Conservation (phyloP, 2,329 filamentous ascomycete species). For the Trichoderma asperellum region DNA sequence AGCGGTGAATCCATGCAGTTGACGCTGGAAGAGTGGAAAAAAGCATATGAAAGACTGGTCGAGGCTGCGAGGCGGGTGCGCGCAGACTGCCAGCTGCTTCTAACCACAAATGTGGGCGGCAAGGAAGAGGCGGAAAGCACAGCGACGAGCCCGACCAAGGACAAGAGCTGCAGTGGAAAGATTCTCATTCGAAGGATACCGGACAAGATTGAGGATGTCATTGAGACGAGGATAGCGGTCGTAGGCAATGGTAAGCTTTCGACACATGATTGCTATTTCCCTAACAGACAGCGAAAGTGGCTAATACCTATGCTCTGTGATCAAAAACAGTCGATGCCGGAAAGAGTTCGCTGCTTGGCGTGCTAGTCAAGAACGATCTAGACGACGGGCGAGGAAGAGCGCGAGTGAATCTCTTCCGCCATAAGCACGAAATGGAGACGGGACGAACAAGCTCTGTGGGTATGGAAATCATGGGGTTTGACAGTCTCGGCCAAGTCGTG, state of each 20-base stretch:
- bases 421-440: constrained; percentile 97
- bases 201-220: constrained; percentile 78
- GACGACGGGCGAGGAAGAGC: constrained; percentile 94
- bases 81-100: constrained; percentile 78
- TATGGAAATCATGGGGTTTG: constrained; percentile 99
- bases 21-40: constrained; percentile 73
- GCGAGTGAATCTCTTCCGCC: constrained; percentile 91
- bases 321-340: constrained; percentile 76
- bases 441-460: constrained; percentile 94
- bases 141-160: constrained; percentile 59
- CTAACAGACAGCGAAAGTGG: not conserved
- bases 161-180: constrained; percentile 81
- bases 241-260: constrained; percentile 77
- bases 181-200: constrained; percentile 79
- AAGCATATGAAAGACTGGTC: constrained; percentile 67
- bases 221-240: constrained; percentile 94
- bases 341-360: constrained; percentile 94
- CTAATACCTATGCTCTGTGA: not conserved
- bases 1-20: constrained; percentile 85
- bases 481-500: constrained; percentile 81
- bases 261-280: not conserved
- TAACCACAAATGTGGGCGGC: constrained; percentile 90
- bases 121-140: constrained; percentile 69
- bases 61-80: constrained; percentile 65
- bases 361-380: constrained; percentile 91